These are phyloP conservation scores for Salmacisia buchloeana DNA, from an alignment of 1,284 basidiomycete species.

Conservation along the genomic window DNA sequence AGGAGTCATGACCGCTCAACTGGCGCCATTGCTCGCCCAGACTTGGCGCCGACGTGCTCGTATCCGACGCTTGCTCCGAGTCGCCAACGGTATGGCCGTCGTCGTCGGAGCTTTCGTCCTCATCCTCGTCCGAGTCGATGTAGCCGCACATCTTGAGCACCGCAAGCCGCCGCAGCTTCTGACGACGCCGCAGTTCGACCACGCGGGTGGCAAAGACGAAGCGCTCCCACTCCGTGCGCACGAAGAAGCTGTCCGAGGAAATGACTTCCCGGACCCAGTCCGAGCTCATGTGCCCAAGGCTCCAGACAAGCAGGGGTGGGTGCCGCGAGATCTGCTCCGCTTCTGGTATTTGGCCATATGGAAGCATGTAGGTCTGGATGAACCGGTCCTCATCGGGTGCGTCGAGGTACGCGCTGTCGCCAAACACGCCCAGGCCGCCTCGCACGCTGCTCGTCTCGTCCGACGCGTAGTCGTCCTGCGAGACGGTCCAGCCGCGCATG, in stretches of 20 bases:
- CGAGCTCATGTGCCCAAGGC: conserved; percentile 56
- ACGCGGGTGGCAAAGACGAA: conserved; percentile 72
- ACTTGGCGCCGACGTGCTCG: neutral
- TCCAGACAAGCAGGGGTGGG: conserved; percentile 57
- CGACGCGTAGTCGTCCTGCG: too few species aligned
- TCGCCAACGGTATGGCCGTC: neutral
- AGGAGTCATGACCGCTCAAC: neutral
- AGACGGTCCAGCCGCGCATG: too few species aligned
- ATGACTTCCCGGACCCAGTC: conserved; percentile 70
- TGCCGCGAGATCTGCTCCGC: conserved; percentile 19
- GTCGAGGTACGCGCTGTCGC: neutral
- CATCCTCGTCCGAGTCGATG: neutral
- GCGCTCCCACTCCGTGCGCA: conserved; percentile 70
- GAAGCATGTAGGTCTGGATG: conserved; percentile 25
- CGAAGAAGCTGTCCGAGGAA: conserved; percentile 73
- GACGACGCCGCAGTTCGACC: conserved; percentile 64
- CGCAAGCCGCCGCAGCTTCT: conserved; percentile 32
- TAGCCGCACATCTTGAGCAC: conserved; percentile 1
- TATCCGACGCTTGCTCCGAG: neutral
- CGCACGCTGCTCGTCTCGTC: neutral
- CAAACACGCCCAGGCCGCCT: neutral
- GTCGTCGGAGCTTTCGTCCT: neutral
- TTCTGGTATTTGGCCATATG: conserved; percentile 27
- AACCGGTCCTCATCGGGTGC: conserved; percentile 26
- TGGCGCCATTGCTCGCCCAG: conserved; percentile 2